Evolutionary conservation across 306 rosid species (phyloP), one percentile per base, ranked within the genome.

Genomic region (Prinsepia uniflora): DNA sequence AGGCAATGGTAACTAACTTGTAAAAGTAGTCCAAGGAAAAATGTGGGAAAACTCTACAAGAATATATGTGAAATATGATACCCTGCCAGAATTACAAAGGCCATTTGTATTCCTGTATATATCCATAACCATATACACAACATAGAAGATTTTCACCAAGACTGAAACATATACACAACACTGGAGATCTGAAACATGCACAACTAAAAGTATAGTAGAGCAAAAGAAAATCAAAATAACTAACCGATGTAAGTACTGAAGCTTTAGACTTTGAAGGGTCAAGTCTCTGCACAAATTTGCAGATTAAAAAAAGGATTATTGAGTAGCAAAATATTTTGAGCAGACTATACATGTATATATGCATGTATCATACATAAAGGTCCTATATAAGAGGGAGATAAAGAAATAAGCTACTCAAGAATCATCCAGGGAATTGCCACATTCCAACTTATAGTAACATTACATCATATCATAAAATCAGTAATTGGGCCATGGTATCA

Each of bases 251-350:
- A 69, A 94, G 87, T 68, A 94, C 97, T 58, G 97, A 90, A 80
- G 97, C 97, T 81, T 90, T 94, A 71, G 97, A 90, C 81, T 86
- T 94, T 71, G 96, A 87, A 81, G 90, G 92, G 71, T 94, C 98
- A 80, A 94, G 97, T 71, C 92, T 88, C 83, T 90, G 97, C 63
- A 90, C 96, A 67, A 89, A 88, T 89, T 97, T 94, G 97, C 79
- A 81, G 83, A 78, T 67, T 65, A 46, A 76, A 68, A 22, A 60
- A 70, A 40, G 20, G 56, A 59, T 80, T 5, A 39, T 43, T 71
- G 53, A 9, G 44, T 15, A 8, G 30, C 67, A 64, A 53, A 54
- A 45, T 48, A 30, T 7, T 48, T 22, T 41, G 45, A 13, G 30
- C 46, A 39, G 40, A 68, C 10, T 6, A n/a, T 13, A 30, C 63